phyloP scores from a whole-genome alignment of 164 flowering plant species.

The Tinospora cordifolia region DNA sequence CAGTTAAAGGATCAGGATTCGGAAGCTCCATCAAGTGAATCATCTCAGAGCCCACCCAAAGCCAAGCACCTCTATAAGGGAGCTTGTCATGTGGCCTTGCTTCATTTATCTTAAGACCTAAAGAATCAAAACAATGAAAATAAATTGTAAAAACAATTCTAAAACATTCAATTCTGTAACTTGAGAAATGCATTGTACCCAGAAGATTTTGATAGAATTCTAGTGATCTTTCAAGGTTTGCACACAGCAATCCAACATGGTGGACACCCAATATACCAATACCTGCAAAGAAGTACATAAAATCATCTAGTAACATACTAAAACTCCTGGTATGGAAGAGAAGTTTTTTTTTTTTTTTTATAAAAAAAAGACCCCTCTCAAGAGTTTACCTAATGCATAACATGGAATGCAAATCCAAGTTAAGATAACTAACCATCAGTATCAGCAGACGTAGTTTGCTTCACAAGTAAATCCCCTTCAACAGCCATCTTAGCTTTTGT shows the following conservation, averaged over 20 bases:
- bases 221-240: conserved; percentile 81
- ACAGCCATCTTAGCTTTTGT: conserved; percentile 35
- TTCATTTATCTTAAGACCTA: conserved; percentile 63
- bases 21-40: conserved; percentile 99
- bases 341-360: no score
- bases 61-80: conserved; percentile 95
- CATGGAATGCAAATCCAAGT: no score
- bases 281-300: conserved; percentile 39
- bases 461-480: conserved; percentile 37
- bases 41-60: conserved; percentile 99
- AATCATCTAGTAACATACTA: conserved; percentile 1
- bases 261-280: conserved; percentile 75
- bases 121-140: conserved; percentile 3
- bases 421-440: conserved; percentile 24
- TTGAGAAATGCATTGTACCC: conserved; percentile 34
- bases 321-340: not conserved
- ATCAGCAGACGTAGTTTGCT: conserved; percentile 31
- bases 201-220: conserved; percentile 79
- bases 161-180: not conserved
- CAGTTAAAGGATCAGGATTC: conserved; percentile 88
- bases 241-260: conserved; percentile 86
- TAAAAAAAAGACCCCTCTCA: no score
- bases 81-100: conserved; percentile 96
- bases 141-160: not conserved
- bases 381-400: no score